Base-by-base conservation (phyloP, 75 land plant species). In the Selaginella moellendorffii region DNA sequence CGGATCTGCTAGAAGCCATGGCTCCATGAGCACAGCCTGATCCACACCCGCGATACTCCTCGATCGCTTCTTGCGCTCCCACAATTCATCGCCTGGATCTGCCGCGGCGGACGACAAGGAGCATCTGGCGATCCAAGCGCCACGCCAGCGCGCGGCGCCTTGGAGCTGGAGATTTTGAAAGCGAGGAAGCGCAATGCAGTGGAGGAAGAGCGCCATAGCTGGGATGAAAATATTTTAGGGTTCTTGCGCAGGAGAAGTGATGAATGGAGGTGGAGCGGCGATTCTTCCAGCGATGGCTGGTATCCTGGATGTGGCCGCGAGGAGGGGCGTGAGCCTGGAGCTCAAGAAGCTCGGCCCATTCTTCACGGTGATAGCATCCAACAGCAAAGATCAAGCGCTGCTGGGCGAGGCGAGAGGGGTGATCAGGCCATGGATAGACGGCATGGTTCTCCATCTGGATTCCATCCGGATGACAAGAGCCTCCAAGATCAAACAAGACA, bases 21-120 rank as follows among this genome's bases (percentile, higher is more conserved):
- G 89, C 20, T 92, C 93, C 54, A 85, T 30, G 14, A 85, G 71
- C 64, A 85, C 82, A 0, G 77, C 83, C 65, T 90, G 97, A 54
- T 91, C 93, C 23, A 87, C 68, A 19, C 88, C 93, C 31, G 85
- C 87, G 28, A 84, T 65, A 20, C 28, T 68, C 60, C 59, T 54
- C 71, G 30, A 77, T 52, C 62, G 81, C 66, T 29, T 52, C 64
- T 63, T 24, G 31, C 65, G 56, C 54, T 26, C 46, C 14, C 10
- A 14, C 10, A 36, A 36, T 36, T 5, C 46, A 36, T 5, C 46
- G 10, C 46, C 46, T 36, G 46, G 46, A 14, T 36, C 14, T 36
- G 46, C 46, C 14, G 14, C 46, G 10, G 46, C 5, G 46, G 46
- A 36, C 46, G 46, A 5, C 46, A 14, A 5, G 14, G 46, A 36